A percentile compares a stretch with the other conserved stretches of the same genome.
These are phyloP conservation scores for Lippia alba DNA, from an alignment of 305 asterid species.

Conservation along the genomic window DNA sequence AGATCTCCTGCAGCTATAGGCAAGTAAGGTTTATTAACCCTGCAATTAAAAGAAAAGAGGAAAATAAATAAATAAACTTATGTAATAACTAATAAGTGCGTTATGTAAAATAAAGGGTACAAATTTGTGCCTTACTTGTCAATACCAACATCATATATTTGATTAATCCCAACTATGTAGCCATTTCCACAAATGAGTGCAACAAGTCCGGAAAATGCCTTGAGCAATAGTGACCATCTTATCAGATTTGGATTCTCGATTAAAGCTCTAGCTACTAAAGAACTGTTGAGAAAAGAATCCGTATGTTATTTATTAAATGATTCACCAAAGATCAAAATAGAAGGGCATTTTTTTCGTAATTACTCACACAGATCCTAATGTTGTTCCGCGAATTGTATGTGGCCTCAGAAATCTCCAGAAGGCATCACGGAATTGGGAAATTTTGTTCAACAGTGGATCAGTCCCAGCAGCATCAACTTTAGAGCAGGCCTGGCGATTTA, in stretches of 20 bases:
- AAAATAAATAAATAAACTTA: neutral
- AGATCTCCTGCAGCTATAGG: constrained; percentile 99
- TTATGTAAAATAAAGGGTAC: constrained; percentile 14
- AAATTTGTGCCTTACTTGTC: constrained; percentile 75
- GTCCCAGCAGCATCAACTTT: constrained; percentile 83
- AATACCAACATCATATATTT: constrained; percentile 94
- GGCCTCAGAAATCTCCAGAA: constrained; percentile 98
- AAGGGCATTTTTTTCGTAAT: constrained; percentile 14
- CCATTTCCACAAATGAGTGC: constrained; percentile 98
- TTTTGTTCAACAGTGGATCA: constrained; percentile 59
- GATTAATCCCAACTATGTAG: constrained; percentile 94
- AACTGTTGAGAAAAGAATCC: constrained; percentile 51
- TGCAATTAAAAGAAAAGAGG: constrained; percentile 41
- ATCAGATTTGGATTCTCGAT: constrained; percentile 91
- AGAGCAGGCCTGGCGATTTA: constrained; percentile 77
- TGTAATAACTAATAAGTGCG: neutral
- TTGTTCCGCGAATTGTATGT: constrained; percentile 95
- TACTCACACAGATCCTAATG: constrained; percentile 88
- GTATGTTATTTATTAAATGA: constrained; percentile 5
- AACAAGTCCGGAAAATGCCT: constrained; percentile 84
- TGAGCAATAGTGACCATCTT: constrained; percentile 81
- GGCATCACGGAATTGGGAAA: constrained; percentile 77
- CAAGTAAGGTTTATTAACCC: constrained; percentile 98
- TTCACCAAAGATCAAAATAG: constrained; percentile 3
- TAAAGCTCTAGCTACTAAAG: constrained; percentile 85